Evolutionary conservation across 176 grass and related monocot species (phyloP).

Genomic region (Panicum miliaceum): DNA sequence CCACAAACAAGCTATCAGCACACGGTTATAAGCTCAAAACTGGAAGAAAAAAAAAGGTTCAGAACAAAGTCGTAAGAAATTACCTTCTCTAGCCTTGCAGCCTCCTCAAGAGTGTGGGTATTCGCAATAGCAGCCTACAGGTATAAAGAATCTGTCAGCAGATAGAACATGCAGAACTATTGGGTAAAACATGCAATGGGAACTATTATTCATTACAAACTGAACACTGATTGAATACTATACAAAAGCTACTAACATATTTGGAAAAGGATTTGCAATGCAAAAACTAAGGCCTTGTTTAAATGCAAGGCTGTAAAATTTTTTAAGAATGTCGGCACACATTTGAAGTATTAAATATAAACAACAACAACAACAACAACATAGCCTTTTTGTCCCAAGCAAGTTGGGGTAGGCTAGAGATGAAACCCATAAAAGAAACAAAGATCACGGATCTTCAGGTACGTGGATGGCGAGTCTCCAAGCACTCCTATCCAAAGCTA

Average conservation of each 20-base stretch:
- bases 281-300: too few species aligned
- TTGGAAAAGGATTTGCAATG: background rate
- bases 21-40: background rate
- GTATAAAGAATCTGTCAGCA: constrained; percentile 17
- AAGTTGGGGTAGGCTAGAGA: too few species aligned
- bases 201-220: background rate
- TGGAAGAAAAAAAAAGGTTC: background rate
- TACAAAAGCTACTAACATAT: background rate
- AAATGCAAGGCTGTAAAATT: too few species aligned
- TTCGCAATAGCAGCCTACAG: constrained; percentile 85
- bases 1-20: constrained; percentile 14
- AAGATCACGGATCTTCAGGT: too few species aligned
- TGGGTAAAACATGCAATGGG: background rate
- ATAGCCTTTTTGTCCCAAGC: too few species aligned
- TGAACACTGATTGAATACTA: background rate
- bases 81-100: constrained; percentile 95
- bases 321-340: too few species aligned
- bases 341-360: too few species aligned
- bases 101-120: constrained; percentile 97
- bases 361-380: too few species aligned
- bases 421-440: too few species aligned
- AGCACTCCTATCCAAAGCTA: too few species aligned
- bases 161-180: background rate
- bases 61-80: background rate
- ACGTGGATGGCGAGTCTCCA: too few species aligned